A percentile compares a stretch with the other conserved stretches of the same genome.
Evolutionary conservation across 352 stramenopile species (phyloP).

Genomic region (Pythium apleroticum): DNA sequence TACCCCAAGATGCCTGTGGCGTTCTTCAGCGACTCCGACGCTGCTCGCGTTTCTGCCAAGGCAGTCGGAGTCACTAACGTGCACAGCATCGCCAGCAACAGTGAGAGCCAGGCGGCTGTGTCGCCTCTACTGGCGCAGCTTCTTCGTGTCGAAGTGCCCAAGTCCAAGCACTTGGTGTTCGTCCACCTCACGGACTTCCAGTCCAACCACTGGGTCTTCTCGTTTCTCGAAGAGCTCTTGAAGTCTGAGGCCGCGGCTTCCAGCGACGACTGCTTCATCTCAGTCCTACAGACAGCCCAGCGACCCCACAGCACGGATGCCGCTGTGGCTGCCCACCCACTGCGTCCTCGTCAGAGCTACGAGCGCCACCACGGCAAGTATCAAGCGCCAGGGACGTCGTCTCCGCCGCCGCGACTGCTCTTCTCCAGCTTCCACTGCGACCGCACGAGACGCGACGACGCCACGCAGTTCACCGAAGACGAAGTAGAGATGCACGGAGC

Average conservation of each 20-base stretch:
- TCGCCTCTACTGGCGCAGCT: slow-evolving; percentile 29
- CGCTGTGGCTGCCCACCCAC: slow-evolving; percentile 31
- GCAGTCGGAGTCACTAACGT: slow-evolving; percentile 37
- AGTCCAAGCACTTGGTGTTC: slow-evolving; percentile 54
- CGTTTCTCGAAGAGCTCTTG: slow-evolving; percentile 29
- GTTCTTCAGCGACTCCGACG: slow-evolving; percentile 51
- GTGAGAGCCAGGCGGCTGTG: slow-evolving; percentile 10
- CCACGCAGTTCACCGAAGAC: slow-evolving; percentile 44
- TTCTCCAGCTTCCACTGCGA: slow-evolving; percentile 60
- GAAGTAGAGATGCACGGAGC: slow-evolving; percentile 49
- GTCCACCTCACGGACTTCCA: slow-evolving; percentile 42
- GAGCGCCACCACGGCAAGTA: slow-evolving; percentile 64
- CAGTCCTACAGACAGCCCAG: slow-evolving; percentile 40
- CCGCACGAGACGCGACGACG: slow-evolving; percentile 59
- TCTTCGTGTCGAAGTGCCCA: slow-evolving; percentile 28
- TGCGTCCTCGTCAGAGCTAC: slow-evolving; percentile 67
- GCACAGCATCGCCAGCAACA: slow-evolving; percentile 18
- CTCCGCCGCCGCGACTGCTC: slow-evolving; percentile 38
- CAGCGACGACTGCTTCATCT: slow-evolving; percentile 38
- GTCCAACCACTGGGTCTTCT: slow-evolving; percentile 44
- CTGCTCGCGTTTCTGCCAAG: slow-evolving; percentile 34
- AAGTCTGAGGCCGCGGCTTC: slow-evolving; percentile 23
- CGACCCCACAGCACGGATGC: slow-evolving; percentile 13
- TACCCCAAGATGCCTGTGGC: slow-evolving; percentile 61
- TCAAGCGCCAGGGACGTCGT: slow-evolving; percentile 2